phyloP scores from a whole-genome alignment of 768 basidiomycete species.

The Tephrocybe sp. region DNA sequence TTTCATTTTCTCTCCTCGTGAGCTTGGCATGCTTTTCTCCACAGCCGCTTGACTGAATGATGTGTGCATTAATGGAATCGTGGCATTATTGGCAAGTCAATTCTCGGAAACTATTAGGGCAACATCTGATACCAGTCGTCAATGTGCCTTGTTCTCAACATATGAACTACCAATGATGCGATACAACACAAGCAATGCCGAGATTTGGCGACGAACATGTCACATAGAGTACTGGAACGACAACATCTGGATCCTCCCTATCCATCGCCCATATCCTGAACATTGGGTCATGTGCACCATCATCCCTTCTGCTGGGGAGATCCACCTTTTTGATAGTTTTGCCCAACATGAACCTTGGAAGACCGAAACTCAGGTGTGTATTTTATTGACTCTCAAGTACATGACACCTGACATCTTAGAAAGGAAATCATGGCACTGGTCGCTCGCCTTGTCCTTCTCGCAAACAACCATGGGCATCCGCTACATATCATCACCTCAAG shows the following conservation, averaged over 20 bases:
- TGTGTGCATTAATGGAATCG: too few relatives aligned
- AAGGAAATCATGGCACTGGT: slow-evolving; percentile 1
- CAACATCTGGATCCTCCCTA: slow-evolving; percentile 35
- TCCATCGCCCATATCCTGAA: slow-evolving; percentile 23
- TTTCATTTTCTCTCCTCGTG: too few relatives aligned
- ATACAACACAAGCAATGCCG: slow-evolving; percentile 15
- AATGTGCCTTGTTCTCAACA: neutral
- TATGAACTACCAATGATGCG: slow-evolving; percentile 7
- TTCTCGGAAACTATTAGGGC: neutral
- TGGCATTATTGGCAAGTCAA: too few relatives aligned
- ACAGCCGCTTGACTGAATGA: too few relatives aligned
- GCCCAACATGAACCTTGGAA: slow-evolving; percentile 10
- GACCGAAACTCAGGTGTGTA: neutral
- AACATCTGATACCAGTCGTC: neutral
- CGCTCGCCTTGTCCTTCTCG: neutral
- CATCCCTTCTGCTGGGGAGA: slow-evolving; percentile 5
- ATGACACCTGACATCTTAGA: too few relatives aligned
- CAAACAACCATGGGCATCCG: neutral
- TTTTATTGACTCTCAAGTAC: too few relatives aligned
- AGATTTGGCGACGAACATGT: slow-evolving; percentile 21
- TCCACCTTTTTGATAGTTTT: slow-evolving; percentile 35
- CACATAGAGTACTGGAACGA: slow-evolving; percentile 30
- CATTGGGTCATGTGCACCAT: slow-evolving; percentile 37
- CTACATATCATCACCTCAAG: neutral
- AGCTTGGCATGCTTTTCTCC: too few relatives aligned